Base-by-base conservation (phyloP, 352 stramenopile genomes). In the Globisporangium yorkense region DNA sequence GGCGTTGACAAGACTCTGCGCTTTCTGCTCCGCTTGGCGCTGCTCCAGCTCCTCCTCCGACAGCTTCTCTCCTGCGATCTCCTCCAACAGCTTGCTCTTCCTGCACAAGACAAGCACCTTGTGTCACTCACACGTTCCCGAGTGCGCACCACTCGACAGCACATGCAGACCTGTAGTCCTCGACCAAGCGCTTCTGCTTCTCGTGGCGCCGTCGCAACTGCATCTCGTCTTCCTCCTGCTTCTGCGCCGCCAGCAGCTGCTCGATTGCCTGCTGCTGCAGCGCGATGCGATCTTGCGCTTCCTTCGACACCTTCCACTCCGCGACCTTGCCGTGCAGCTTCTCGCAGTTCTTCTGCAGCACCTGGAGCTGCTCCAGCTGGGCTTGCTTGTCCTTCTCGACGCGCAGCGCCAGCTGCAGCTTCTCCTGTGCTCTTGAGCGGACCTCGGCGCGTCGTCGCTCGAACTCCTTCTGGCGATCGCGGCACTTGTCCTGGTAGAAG, bases 241-340 rank as follows among this genome's bases (percentile, higher is more conserved):
- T 65, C 56, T 88, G 70, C 40, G 54, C 39, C 29, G 64, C 31
- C 4, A 86, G 18, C 9, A 89, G 33, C 56, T 51, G 41, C 37
- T 87, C 75, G 20, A 89, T 68, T 53, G 86, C 77, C 0, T 63
- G 60, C 57, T 89, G 77, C 52, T 91, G 77, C 24, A 55, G 55
- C 53, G 70, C 66, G 31, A 90, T 88, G 9, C 80, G 72, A 24
- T 75, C 72, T 48, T 86, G 71, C 0, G 77, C 78, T 43, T 87
- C 73, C 54, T 85, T 86, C 1, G 67, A 63, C 0, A 70, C 62
- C 31, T 68, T 74, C 76, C 74, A 90, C 39, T 83, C 63, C 1
- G 61, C 59, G 39, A 92, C 71, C 66, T 72, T 68, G 0, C 56
- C 65, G 27, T 83, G 80, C 6, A 75, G 56, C 8, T 72, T 45